These are phyloP conservation scores for Diutina neorugosa DNA, from an alignment of 1,139 yeast genomes.

Conservation along the genomic window DNA sequence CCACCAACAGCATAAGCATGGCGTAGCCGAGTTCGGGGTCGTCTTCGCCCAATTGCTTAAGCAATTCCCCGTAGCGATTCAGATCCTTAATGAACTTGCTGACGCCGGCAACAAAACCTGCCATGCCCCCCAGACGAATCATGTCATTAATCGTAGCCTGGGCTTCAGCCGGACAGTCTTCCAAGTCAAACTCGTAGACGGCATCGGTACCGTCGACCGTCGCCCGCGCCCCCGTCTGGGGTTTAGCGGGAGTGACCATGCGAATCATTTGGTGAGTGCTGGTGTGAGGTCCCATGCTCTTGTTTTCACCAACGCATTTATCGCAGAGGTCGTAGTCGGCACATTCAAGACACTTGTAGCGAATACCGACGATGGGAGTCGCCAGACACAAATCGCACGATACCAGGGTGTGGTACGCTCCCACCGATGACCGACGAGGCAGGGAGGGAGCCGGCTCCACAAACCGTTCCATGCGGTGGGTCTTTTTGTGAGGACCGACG, in stretches of 20 bases:
- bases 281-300: neutral
- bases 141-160: neutral
- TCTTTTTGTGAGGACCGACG: neutral
- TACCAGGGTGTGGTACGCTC: neutral
- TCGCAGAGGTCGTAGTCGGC: conserved; percentile 45
- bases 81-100: neutral
- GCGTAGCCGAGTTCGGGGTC: neutral
- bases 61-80: neutral
- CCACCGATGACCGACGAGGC: neutral
- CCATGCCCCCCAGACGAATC: conserved; percentile 2
- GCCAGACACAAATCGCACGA: neutral
- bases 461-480: neutral
- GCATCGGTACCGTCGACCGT: neutral
- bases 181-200: neutral
- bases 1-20: neutral
- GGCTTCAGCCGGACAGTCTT: neutral
- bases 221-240: neutral
- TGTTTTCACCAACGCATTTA: conserved; percentile 16
- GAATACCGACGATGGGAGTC: conserved; percentile 28
- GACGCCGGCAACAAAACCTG: neutral
- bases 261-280: neutral
- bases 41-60: neutral
- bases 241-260: neutral
- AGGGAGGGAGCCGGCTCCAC: neutral
- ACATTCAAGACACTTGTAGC: conserved; percentile 47